phyloP scores from a whole-genome alignment of 257 asterid genomes.

The Asclepias syriaca region DNA sequence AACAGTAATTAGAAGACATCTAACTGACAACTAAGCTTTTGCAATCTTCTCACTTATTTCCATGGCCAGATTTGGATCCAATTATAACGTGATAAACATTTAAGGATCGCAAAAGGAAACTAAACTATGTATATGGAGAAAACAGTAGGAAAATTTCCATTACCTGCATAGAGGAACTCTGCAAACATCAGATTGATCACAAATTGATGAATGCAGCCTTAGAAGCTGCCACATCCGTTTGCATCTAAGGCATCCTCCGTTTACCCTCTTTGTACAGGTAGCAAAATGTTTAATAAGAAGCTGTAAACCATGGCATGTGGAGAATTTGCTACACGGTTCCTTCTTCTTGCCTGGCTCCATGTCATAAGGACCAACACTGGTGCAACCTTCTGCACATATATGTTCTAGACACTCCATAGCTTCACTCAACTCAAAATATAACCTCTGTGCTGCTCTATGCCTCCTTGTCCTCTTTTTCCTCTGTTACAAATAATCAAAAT shows the following conservation, averaged over 20 bases:
- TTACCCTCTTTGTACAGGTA: conserved; percentile 59
- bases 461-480: conserved; percentile 60
- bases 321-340: conserved; percentile 70
- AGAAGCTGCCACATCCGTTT: conserved; percentile 93
- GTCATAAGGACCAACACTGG: conserved; percentile 61
- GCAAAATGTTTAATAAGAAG: conserved; percentile 76
- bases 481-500: conserved; percentile 25
- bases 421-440: conserved; percentile 72
- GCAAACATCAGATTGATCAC: conserved; percentile 71
- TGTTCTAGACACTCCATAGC: conserved; percentile 92
- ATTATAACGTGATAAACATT: neutral
- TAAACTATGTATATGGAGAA: neutral
- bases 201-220: conserved; percentile 66
- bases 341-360: conserved; percentile 47
- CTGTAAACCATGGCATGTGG: conserved; percentile 82
- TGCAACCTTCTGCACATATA: conserved; percentile 87
- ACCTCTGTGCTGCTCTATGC: conserved; percentile 47
- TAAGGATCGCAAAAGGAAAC: neutral
- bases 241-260: conserved; percentile 73
- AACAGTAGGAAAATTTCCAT: neutral
- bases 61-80: neutral
- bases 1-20: no score
- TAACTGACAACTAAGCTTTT: neutral
- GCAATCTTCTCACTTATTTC: neutral
- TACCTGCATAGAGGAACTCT: conserved; percentile 92